Evolutionary conservation across 2,329 filamentous ascomycete species (phyloP), one percentile per base, ranked within the genome.

Genomic region (Aspergillus fijiensis): DNA sequence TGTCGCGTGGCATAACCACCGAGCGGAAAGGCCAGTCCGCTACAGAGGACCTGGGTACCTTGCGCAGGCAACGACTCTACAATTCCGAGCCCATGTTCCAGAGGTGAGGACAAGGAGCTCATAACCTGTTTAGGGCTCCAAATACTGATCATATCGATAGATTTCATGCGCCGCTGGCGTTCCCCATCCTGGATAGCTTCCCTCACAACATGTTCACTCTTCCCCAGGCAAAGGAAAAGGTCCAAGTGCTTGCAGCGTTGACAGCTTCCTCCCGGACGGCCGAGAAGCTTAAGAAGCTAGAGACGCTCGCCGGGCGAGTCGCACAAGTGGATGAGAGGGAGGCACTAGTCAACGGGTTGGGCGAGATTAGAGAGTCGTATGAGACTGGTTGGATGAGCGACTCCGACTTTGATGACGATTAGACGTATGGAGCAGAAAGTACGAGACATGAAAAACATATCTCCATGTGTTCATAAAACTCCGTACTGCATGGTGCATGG

Each of bases 381-480:
- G 87, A 91, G 67, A 91, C 95, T 62, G 92, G 92, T 1, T 96
- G 91, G 90, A 87, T 87, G 12, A 92, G 89, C 69, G 91, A 87
- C 56, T 76, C 73, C 21, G 79, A 80, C 33, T 75, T 74, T 49
- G 77, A 76, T 16, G 76, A 79, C 61, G 78, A 80, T 63, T 78
- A 66, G 58, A 23, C 29, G 6, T 21, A 29, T 39, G n/a, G 16
- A 57, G 9, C 31, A 55, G 19, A 4, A 6, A 49, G 33, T 16
- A 29, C 47, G n/a, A 23, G 54, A 9, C 39, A 51, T 21, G 14
- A 3, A 49, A n/a, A 31, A n/a, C 2, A 16, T n/a, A 16, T 29
- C 1, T 10, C 21, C 9, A 19, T 45, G 14, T 53, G 21, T 45
- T 3, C 33, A 16, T 12, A 16, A 4, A 16, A 10, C 4, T 42